Conservation (phyloP, 106 monocot genomes). For the Platanthera zijinensis region DNA sequence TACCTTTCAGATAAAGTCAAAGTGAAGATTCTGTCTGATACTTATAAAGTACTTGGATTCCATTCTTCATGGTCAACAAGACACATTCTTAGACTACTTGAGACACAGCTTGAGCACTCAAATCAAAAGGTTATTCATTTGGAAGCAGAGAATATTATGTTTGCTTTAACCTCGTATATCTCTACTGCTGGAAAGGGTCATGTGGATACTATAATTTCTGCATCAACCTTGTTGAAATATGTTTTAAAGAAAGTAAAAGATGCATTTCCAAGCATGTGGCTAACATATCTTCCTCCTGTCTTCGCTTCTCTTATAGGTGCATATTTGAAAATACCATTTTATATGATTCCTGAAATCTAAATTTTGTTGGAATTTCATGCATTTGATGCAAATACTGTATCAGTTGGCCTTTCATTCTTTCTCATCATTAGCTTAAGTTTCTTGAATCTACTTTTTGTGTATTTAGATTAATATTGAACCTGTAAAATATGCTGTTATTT, state of each 20-base stretch:
- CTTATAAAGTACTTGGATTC: conserved; percentile 36
- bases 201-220: conserved; percentile 48
- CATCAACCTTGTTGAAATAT: conserved; percentile 40
- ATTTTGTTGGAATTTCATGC: neutral
- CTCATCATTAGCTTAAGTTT: neutral
- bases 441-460: neutral
- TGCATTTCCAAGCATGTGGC: conserved; percentile 40
- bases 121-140: conserved; percentile 28
- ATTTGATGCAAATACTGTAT: neutral
- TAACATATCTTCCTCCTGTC: conserved; percentile 36
- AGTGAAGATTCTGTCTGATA: conserved; percentile 34
- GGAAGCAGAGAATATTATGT: conserved; percentile 40
- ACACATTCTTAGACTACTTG: conserved; percentile 49
- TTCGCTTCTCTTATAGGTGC: conserved; percentile 65
- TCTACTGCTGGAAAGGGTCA: conserved; percentile 47
- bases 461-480: neutral
- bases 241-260: conserved; percentile 38
- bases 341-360: neutral
- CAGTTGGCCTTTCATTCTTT: neutral
- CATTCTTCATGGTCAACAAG: conserved; percentile 38
- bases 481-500: neutral
- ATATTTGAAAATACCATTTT: conserved; percentile 12
- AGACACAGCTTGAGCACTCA: conserved; percentile 35
- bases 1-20: conserved; percentile 41
- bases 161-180: conserved; percentile 40